Base-by-base conservation (phyloP, 106 monocot species). In the Dactylorhiza incarnata region DNA sequence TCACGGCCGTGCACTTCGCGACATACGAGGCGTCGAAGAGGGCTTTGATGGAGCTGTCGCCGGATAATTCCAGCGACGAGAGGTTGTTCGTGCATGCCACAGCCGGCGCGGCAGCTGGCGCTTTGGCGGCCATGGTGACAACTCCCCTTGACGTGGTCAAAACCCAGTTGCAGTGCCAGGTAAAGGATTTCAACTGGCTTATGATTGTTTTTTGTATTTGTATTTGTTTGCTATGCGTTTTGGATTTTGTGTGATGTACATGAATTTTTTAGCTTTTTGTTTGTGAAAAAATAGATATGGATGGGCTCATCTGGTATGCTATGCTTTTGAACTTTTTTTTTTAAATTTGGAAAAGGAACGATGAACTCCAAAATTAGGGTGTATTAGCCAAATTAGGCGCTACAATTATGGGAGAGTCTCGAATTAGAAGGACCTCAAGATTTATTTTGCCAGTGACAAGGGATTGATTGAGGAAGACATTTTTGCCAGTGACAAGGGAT, bases 91-190 rank as follows among this genome's bases (percentile, higher is more conserved):
- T 91, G 69, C 96, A 96, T 43, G 96, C 93, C 16, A 93, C 96
- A 0, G 96, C 96, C 2, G 96, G 96, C 0, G 93, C 93, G 1
- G 93, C 74, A 2, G 96, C 96, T 0, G 96, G 96, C 8, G 93
- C 93, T 4, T 67, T 96, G 71, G 96, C 96, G 5, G 93, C 91
- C 8, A 81, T 73, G 0, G 81, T 96, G 1, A 96, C 96, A 12
- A 93, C 96, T 0, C 96, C 96, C 10, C 74, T 96, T 53, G 96
- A 96, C 76, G 96, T 96, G n/a, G 88, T 83, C 54, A 96, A 96
- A 85, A 96, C 96, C 17, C 93, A 89, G 80, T 55, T 96, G 73
- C 96, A 96, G 84, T 96, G 96, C 55, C 96, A 96, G 89, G 96
- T 94, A 61, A 48, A 65, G 16, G 4, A 45, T 17, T 6, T 69